These are phyloP conservation scores for Peltaster fructicola DNA, from an alignment of 2,329 filamentous ascomycete species.

Conservation along the genomic window DNA sequence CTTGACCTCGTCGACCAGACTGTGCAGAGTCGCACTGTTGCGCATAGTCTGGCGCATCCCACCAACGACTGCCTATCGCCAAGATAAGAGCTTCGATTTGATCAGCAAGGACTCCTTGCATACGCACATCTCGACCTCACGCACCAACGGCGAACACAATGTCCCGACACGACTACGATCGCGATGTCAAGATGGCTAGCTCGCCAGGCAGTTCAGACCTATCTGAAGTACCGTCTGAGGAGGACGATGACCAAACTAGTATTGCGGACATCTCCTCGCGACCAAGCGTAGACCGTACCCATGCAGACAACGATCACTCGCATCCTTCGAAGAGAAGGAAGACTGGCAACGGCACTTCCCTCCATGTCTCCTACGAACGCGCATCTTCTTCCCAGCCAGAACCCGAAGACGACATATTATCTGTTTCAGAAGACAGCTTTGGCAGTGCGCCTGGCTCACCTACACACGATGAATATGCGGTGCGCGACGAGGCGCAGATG, in stretches of 20 bases:
- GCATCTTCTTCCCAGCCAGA: constrained; percentile 20
- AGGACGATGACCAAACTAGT: constrained; percentile 38
- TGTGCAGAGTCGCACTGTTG: not conserved
- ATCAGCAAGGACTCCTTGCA: not conserved
- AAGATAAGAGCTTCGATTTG: not conserved
- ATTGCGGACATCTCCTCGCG: constrained; percentile 29
- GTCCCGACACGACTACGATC: not conserved
- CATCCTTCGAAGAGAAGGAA: constrained; percentile 23
- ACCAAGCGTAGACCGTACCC: constrained; percentile 25
- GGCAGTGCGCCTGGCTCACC: constrained; percentile 49
- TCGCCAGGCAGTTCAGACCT: constrained; percentile 39
- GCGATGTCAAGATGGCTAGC: constrained; percentile 21
- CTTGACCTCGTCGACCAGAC: not conserved
- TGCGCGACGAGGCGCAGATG: constrained; percentile 24
- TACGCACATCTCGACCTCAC: no score
- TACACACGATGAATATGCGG: constrained; percentile 25
- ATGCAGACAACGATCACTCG: constrained; percentile 14
- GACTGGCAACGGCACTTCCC: constrained; percentile 13
- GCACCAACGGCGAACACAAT: not conserved
- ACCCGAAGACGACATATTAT: constrained; percentile 36
- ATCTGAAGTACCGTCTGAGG: constrained; percentile 46
- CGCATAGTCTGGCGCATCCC: not conserved
- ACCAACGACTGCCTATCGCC: not conserved
- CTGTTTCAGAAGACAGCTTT: constrained; percentile 70
- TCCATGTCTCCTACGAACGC: constrained; percentile 10